Base-by-base conservation (phyloP, 495 filamentous ascomycete species). In the Penicillium cataractarum region DNA sequence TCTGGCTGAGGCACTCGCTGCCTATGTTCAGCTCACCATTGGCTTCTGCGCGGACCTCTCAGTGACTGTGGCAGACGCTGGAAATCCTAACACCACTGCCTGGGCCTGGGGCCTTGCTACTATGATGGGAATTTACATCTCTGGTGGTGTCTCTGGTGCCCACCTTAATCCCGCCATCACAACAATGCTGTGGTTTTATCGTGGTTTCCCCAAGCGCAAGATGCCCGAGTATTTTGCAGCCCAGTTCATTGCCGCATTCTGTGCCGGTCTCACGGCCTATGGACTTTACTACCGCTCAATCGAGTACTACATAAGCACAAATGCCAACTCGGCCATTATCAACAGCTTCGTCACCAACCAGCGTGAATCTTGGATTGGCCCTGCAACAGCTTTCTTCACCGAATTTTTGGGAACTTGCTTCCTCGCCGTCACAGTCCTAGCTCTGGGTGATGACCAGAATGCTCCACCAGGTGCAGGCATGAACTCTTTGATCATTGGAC, bases 101-200 rank as follows among this genome's bases (percentile, higher is more conserved):
- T 84, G 80, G 81, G 77, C 79, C 9, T 87, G 83, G 83, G 84
- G 83, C 1, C 71, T 86, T 6, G 82, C 79, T 12, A 80, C 80
- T 31, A 86, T 86, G 84, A 78, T 85, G 46, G 84, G 75, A 10
- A 85, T 86, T 49, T 85, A 85, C 58, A 78, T 87, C 24, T 80
- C 74, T 27, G 82, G 82, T 73, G 82, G 81, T 61, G 74, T 84
- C n/a, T 85, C 82, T 1, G 82, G 82, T 57, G 82, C 81, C 2
- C 82, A 86, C 58, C 71, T 86, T 40, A 86, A 85, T 61, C 83
- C 82, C 0, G 71, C 71, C 22, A 75, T 85, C 26, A 84, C 82
- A 9, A 67, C 78, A 21, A 75, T 78, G 55, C 65, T 86, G 10
- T 82, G 75, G 67, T 72, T 84, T 60, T 86, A 78, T 61, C 82